A percentile compares a stretch with the other conserved stretches of the same genome.
Evolutionary conservation across 2,329 filamentous ascomycete genomes (phyloP).

Genomic region (Tolypocladium pustulatum): DNA sequence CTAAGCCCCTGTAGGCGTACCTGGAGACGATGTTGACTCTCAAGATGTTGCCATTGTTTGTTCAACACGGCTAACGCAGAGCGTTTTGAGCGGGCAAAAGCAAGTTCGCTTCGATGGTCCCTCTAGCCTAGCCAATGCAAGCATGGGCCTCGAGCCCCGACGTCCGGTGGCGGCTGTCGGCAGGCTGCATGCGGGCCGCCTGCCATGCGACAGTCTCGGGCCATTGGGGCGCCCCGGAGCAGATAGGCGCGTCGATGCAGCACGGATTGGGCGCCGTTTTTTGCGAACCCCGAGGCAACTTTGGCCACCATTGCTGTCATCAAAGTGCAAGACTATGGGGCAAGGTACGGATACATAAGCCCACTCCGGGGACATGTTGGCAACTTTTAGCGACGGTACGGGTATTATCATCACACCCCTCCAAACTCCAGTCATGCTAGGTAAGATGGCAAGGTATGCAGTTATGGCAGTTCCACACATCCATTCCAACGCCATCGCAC

Average conservation of each 20-base stretch:
- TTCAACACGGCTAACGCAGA: background rate
- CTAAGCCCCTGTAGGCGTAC: background rate
- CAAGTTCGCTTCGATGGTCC: background rate
- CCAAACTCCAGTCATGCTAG: constrained; percentile 18
- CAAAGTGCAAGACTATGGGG: too few relatives aligned
- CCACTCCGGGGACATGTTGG: too few relatives aligned
- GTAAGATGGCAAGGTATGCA: too few relatives aligned
- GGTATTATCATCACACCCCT: too few relatives aligned
- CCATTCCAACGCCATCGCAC: constrained; percentile 13
- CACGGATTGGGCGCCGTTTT: too few relatives aligned
- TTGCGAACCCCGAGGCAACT: too few relatives aligned
- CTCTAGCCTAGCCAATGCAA: background rate
- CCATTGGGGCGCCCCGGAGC: too few relatives aligned
- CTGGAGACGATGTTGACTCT: background rate
- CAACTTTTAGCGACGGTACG: too few relatives aligned
- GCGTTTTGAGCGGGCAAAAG: background rate
- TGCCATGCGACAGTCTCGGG: too few relatives aligned
- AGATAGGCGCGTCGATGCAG: too few relatives aligned
- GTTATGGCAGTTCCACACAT: constrained; percentile 16
- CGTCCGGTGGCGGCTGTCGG: background rate
- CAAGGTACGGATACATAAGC: too few relatives aligned
- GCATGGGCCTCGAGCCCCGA: background rate
- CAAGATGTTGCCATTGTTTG: background rate
- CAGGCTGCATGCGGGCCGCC: background rate
- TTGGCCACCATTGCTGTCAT: too few relatives aligned